phyloP scores from a whole-genome alignment of 177 flowering plant genomes.

The Telopea speciosissima region DNA sequence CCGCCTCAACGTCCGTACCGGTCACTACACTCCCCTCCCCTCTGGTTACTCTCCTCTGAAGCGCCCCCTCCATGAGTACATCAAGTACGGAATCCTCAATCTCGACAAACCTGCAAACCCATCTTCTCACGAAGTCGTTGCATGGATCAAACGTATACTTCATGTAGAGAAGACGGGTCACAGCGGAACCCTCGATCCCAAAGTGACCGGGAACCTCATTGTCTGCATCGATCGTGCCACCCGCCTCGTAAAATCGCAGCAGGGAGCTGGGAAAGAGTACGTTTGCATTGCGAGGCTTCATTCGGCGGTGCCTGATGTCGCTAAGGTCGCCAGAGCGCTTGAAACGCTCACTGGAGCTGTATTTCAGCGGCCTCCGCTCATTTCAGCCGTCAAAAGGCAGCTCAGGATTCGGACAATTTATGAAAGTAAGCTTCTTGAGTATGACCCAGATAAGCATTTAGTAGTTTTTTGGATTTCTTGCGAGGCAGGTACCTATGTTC shows the following conservation, averaged over 20 bases:
- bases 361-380: slow-evolving; percentile 81
- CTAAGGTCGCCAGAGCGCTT: slow-evolving; percentile 70
- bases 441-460: slow-evolving; percentile 69
- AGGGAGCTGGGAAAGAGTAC: slow-evolving; percentile 92
- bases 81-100: slow-evolving; percentile 70
- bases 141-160: slow-evolving; percentile 85
- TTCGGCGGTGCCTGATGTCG: slow-evolving; percentile 60
- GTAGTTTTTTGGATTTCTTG: slow-evolving; percentile 93
- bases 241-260: slow-evolving; percentile 84
- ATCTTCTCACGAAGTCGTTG: slow-evolving; percentile 88
- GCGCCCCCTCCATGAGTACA: slow-evolving; percentile 69
- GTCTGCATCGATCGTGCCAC: slow-evolving; percentile 92
- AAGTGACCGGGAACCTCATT: slow-evolving; percentile 87
- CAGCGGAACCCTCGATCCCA: slow-evolving; percentile 91
- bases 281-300: slow-evolving; percentile 84
- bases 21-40: slow-evolving; percentile 88
- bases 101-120: slow-evolving; percentile 93
- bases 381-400: slow-evolving; percentile 86
- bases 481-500: slow-evolving; percentile 90
- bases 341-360: slow-evolving; percentile 82
- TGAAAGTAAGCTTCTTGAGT: slow-evolving; percentile 84
- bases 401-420: slow-evolving; percentile 83
- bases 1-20: slow-evolving; percentile 82
- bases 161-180: slow-evolving; percentile 83
- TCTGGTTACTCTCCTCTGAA: slow-evolving; percentile 80